Conservation (phyloP, 768 basidiomycete genomes). For the Leccinum fibrillosum region DNA sequence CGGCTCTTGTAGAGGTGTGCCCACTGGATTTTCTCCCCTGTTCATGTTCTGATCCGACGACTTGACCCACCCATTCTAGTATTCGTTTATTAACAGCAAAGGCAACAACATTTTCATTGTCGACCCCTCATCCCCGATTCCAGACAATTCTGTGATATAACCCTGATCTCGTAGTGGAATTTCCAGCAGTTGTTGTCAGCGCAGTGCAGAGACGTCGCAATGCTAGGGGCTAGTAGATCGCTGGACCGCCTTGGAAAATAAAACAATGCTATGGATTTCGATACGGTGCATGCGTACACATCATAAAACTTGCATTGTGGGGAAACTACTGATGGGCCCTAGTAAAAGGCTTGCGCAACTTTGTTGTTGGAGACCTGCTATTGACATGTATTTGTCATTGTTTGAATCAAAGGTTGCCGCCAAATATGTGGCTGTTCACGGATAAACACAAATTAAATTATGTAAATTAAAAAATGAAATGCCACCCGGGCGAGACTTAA, state of each 20-base stretch:
- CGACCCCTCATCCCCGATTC: constrained; percentile 12
- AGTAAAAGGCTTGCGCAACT: too few species aligned
- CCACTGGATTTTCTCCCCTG: background rate
- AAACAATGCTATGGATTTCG: constrained; percentile 20
- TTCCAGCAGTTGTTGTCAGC: constrained; percentile 2
- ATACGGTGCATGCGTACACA: constrained; percentile 13
- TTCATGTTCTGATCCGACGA: background rate
- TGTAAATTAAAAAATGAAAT: background rate
- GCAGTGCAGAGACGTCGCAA: background rate
- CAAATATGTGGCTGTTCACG: constrained; percentile 3
- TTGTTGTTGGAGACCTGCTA: background rate
- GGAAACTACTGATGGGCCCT: background rate
- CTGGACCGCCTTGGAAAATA: background rate
- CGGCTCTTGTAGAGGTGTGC: constrained; percentile 50
- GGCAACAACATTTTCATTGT: constrained; percentile 47
- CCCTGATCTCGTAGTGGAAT: background rate
- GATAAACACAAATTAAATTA: background rate
- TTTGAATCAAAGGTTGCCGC: constrained; percentile 12
- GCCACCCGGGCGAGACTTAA: constrained; percentile 10
- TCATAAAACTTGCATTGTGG: background rate
- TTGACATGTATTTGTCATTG: constrained; percentile 10
- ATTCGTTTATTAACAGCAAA: constrained; percentile 53
- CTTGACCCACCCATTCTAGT: constrained; percentile 30
- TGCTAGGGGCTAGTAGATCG: background rate
- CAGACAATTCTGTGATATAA: constrained; percentile 15